phyloP scores from a whole-genome alignment of 140 eudicot genomes.

The Erigeron philadelphicus region DNA sequence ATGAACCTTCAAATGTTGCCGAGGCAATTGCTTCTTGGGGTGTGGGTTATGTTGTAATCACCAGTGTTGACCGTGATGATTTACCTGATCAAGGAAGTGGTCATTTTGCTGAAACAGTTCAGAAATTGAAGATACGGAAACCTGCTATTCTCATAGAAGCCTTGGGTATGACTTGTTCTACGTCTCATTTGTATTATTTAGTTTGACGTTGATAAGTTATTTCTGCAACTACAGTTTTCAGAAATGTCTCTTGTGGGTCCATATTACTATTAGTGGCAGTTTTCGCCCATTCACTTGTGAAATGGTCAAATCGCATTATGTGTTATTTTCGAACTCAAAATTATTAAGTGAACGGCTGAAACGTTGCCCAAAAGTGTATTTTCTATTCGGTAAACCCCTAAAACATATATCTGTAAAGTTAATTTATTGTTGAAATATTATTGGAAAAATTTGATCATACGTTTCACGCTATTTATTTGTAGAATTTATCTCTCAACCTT shows the following conservation, averaged over 20 bases:
- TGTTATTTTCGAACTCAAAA: too few species aligned
- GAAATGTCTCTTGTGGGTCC: neutral
- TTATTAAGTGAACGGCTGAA: too few species aligned
- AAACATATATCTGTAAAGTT: too few species aligned
- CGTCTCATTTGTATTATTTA: neutral
- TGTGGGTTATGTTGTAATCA: constrained; percentile 83
- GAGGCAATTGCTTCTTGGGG: constrained; percentile 98
- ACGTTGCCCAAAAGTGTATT: too few species aligned
- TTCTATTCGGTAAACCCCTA: too few species aligned
- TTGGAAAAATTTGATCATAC: too few species aligned
- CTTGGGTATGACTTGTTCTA: constrained; percentile 41
- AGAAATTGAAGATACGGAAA: constrained; percentile 63
- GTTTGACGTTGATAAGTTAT: neutral
- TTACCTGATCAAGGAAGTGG: constrained; percentile 90
- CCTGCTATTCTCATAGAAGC: constrained; percentile 79
- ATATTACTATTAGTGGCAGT: too few species aligned
- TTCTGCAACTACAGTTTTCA: neutral
- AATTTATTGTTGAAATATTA: too few species aligned
- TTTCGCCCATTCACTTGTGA: too few species aligned
- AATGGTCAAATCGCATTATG: too few species aligned
- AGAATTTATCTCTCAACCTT: too few species aligned
- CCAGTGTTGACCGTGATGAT: constrained; percentile 98
- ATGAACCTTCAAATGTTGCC: constrained; percentile 83
- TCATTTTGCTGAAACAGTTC: constrained; percentile 94
- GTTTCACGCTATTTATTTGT: too few species aligned